These are phyloP conservation scores for Pythium oligandrum DNA, from an alignment of 352 stramenopile genomes.

Conservation along the genomic window DNA sequence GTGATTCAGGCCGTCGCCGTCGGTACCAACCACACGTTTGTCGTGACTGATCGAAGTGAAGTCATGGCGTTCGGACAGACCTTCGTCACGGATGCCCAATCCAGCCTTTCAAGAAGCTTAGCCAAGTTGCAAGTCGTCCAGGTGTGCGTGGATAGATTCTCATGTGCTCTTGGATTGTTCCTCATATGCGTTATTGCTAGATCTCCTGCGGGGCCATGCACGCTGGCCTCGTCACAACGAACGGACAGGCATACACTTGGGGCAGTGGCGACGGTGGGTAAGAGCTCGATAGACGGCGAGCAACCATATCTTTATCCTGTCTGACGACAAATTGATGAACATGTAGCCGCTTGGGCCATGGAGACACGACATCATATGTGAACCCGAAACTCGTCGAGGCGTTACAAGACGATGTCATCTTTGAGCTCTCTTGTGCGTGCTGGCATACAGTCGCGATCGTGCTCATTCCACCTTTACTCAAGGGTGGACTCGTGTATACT, in stretches of 20 bases:
- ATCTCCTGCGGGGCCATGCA: conserved; percentile 80
- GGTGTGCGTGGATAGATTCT: conserved; percentile 15
- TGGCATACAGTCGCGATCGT: conserved; percentile 90
- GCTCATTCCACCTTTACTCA: conserved; percentile 79
- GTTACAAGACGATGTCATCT: conserved; percentile 68
- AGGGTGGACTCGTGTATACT: conserved; percentile 87
- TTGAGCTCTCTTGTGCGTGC: conserved; percentile 71
- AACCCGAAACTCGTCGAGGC: conserved; percentile 71
- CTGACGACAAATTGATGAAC: not conserved
- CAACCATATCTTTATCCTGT: not conserved
- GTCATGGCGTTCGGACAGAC: conserved; percentile 66
- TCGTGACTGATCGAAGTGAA: conserved; percentile 39
- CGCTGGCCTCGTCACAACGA: conserved; percentile 64
- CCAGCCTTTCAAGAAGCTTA: conserved; percentile 45
- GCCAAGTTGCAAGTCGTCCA: conserved; percentile 55
- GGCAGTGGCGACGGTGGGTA: conserved; percentile 82
- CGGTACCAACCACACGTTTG: conserved; percentile 73
- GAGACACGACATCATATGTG: conserved; percentile 63
- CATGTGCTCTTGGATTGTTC: not conserved
- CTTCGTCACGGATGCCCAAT: conserved; percentile 57
- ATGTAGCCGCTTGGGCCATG: conserved; percentile 62
- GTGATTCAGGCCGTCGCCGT: conserved; percentile 50
- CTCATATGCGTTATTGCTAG: conserved; percentile 17
- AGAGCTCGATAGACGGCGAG: conserved; percentile 5
- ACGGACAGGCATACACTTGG: conserved; percentile 76